Conservation (phyloP, 2,329 filamentous ascomycete genomes). For the Paracamarosporium sp. region DNA sequence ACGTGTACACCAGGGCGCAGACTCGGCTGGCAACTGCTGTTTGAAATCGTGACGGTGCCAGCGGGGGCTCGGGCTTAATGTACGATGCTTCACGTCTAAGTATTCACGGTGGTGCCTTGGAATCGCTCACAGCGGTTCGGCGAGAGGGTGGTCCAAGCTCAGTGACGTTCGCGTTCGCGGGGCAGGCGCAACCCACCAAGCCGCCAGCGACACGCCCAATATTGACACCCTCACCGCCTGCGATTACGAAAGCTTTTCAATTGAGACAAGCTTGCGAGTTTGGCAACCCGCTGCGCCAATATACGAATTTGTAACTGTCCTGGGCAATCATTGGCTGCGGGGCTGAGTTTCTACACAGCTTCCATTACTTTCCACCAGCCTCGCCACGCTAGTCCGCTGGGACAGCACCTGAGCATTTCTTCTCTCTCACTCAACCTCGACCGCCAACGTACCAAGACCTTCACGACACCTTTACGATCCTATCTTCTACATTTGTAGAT, state of each 20-base stretch:
- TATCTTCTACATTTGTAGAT: conserved; percentile 3
- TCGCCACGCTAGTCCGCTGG: conserved; percentile 42
- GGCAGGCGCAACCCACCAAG: conserved; percentile 31
- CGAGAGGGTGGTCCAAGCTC: conserved; percentile 22
- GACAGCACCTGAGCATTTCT: conserved; percentile 42
- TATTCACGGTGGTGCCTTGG: conserved; percentile 23
- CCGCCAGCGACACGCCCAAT: conserved; percentile 14
- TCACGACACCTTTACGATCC: conserved; percentile 12
- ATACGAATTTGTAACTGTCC: conserved; percentile 3
- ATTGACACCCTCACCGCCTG: conserved; percentile 11
- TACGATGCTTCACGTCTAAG: background rate
- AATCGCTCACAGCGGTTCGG: conserved; percentile 15
- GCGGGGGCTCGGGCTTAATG: background rate
- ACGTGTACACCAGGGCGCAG: background rate
- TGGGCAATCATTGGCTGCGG: conserved; percentile 12
- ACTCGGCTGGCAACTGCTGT: background rate
- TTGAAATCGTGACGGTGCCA: background rate
- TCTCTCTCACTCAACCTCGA: conserved; percentile 34
- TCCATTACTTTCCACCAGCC: conserved; percentile 47
- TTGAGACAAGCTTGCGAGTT: conserved; percentile 4
- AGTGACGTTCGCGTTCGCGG: conserved; percentile 34
- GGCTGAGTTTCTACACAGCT: conserved; percentile 40
- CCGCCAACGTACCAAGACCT: conserved; percentile 20
- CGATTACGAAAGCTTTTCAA: background rate
- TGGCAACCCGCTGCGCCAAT: background rate